phyloP scores from a whole-genome alignment of 2,329 filamentous ascomycete genomes.

The Pestalotiopsis sp. region DNA sequence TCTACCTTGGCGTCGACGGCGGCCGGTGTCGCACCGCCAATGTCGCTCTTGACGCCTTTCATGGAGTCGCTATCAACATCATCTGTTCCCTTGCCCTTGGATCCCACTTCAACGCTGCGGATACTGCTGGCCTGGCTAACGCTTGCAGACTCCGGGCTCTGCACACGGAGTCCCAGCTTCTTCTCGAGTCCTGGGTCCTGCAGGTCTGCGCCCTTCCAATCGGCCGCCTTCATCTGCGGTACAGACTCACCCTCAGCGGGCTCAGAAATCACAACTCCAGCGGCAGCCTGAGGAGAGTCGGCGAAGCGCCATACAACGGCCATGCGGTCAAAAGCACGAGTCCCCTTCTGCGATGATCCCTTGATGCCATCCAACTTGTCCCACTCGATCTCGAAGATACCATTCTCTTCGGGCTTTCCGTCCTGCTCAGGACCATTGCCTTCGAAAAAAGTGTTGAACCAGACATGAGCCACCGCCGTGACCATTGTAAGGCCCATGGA shows the following conservation, averaged over 20 bases:
- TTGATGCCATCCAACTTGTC: slow-evolving; percentile 90
- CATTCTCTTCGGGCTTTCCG: slow-evolving; percentile 69
- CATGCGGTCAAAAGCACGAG: slow-evolving; percentile 77
- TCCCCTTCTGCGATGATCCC: slow-evolving; percentile 81
- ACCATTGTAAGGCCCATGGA: slow-evolving; percentile 86
- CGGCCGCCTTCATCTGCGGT: slow-evolving; percentile 68
- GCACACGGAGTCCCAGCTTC: slow-evolving; percentile 68
- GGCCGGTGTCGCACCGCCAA: neutral
- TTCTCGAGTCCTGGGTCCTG: slow-evolving; percentile 56
- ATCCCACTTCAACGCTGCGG: slow-evolving; percentile 37
- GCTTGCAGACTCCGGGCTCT: slow-evolving; percentile 66
- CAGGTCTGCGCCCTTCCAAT: slow-evolving; percentile 70
- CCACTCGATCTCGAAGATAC: slow-evolving; percentile 62
- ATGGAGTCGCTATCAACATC: slow-evolving; percentile 22
- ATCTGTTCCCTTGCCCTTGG: slow-evolving; percentile 14
- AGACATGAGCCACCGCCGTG: slow-evolving; percentile 90
- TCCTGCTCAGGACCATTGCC: slow-evolving; percentile 72
- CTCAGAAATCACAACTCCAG: slow-evolving; percentile 52
- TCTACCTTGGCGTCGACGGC: neutral
- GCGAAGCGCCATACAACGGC: slow-evolving; percentile 79
- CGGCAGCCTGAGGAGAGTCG: slow-evolving; percentile 24
- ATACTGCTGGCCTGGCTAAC: slow-evolving; percentile 77
- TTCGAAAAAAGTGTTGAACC: slow-evolving; percentile 97
- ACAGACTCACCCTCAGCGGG: slow-evolving; percentile 70
- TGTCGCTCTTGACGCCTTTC: slow-evolving; percentile 14